phyloP scores from a whole-genome alignment of 495 filamentous ascomycete genomes.

The Platismatia glauca region DNA sequence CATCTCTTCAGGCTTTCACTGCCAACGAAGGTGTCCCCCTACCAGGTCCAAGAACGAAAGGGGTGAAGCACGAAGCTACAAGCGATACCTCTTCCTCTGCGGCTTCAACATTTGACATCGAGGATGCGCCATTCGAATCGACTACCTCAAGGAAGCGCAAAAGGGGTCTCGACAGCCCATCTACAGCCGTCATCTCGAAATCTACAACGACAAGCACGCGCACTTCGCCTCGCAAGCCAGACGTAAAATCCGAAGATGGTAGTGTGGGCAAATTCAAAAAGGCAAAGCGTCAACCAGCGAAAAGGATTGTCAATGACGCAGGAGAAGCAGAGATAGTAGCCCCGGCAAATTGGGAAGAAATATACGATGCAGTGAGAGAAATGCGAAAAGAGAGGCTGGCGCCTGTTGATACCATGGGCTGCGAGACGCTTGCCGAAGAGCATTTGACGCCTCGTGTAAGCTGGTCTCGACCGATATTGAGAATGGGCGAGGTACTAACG shows the following conservation, averaged over 20 bases:
- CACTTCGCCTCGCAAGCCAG: conserved; percentile 20
- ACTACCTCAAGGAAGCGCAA: conserved; percentile 45
- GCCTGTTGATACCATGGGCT: conserved; percentile 97
- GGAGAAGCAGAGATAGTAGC: conserved; percentile 51
- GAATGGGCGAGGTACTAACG: neutral
- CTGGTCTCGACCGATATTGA: neutral
- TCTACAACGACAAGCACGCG: conserved; percentile 18
- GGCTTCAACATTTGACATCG: conserved; percentile 46
- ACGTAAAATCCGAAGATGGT: conserved; percentile 21
- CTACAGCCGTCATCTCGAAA: conserved; percentile 25
- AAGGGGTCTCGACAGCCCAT: conserved; percentile 24
- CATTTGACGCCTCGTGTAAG: conserved; percentile 35
- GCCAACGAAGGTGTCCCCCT: conserved; percentile 15
- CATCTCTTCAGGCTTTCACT: conserved; percentile 18
- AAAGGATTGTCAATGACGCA: conserved; percentile 48
- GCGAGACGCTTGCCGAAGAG: conserved; percentile 61
- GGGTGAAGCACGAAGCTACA: conserved; percentile 24
- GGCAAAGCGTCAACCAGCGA: conserved; percentile 53
- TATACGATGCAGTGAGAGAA: conserved; percentile 66
- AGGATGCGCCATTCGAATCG: conserved; percentile 45
- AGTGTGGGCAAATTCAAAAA: conserved; percentile 30
- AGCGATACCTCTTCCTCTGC: conserved; percentile 35
- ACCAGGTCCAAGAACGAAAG: conserved; percentile 18
- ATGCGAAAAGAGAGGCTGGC: conserved; percentile 76
- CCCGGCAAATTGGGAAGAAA: conserved; percentile 74